phyloP scores from a whole-genome alignment of 345 rosid species.

The Acer negundo region DNA sequence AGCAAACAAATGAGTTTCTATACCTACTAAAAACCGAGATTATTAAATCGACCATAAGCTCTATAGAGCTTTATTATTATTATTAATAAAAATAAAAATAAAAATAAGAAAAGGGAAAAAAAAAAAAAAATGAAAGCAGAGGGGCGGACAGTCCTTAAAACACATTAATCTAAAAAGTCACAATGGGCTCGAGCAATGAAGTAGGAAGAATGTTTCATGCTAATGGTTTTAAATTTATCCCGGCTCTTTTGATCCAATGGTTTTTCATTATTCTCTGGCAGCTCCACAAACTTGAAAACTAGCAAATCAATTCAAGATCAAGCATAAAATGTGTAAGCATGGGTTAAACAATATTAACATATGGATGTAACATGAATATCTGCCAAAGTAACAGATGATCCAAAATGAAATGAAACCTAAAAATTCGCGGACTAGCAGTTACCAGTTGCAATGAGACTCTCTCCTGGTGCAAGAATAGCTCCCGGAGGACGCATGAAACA shows the following conservation, averaged over 20 bases:
- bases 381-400: slow-evolving; percentile 2
- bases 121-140: too few species aligned
- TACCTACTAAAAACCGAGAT: too few species aligned
- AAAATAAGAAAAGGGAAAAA: too few species aligned
- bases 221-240: slow-evolving; percentile 93
- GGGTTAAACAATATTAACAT: not conserved
- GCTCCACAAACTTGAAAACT: slow-evolving; percentile 98
- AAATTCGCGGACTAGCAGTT: slow-evolving; percentile 13
- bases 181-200: too few species aligned
- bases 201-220: too few species aligned
- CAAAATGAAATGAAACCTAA: not conserved
- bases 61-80: too few species aligned
- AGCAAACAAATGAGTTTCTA: too few species aligned
- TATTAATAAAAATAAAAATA: too few species aligned
- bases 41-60: too few species aligned
- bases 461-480: slow-evolving; percentile 91
- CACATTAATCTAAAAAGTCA: too few species aligned
- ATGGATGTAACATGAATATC: not conserved
- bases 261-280: slow-evolving; percentile 91
- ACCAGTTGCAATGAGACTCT: slow-evolving; percentile 91
- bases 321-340: slow-evolving; percentile 7
- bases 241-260: slow-evolving; percentile 85
- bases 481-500: slow-evolving; percentile 99
- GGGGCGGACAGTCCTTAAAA: too few species aligned
- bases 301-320: slow-evolving; percentile 22